Base-by-base conservation (phyloP, 768 basidiomycete species). In the Suillus variegatus region DNA sequence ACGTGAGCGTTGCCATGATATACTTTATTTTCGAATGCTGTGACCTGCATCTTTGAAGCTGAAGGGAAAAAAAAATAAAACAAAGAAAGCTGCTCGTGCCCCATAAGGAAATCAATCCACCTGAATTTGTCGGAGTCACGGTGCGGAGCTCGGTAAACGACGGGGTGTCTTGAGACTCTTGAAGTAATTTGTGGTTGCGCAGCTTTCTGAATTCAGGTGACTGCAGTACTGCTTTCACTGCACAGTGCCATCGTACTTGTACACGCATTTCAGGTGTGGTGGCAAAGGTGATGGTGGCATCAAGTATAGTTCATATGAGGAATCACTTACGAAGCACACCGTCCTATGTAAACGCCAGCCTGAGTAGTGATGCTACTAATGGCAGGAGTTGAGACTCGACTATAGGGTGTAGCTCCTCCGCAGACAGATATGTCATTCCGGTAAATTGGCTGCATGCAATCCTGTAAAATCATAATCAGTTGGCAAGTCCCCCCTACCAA, bases 251-350 rank as follows among this genome's bases (percentile, higher is more conserved):
- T 28, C 9, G 40, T 5, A 58, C 41, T 12, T 1, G 10, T 20
- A 60, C 58, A 60, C 7, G 58, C 58, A 43, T 25, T 20, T 12
- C 12, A 13, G 25, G 58, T 60, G 58, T 60, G 58, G 58, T 60
- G 58, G 58, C 58, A 28, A 43, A 38, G 36, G 10, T 41, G 57
- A 41, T 60, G 40, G 57, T 60, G 57, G 58, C 40, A 32, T 60
- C 41, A 20, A 41, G 57, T 6, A 0, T 40, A 60, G 18, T 32
- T 20, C 52, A 32, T 20, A 20, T 54, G 2, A 35, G 12, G 18
- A 32, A 28, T 18, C 10, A 54, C 52, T 10, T 3, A 54, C 52
- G 18, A n/a, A 35, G 54, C 28, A 54, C 47, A 38, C 10, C 36
- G 1, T 16, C 51, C 52, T 54, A 54, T 54, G 52, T 55, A 60